phyloP scores from a whole-genome alignment of 2,329 filamentous ascomycete genomes.

The Trichoderma sp. region DNA sequence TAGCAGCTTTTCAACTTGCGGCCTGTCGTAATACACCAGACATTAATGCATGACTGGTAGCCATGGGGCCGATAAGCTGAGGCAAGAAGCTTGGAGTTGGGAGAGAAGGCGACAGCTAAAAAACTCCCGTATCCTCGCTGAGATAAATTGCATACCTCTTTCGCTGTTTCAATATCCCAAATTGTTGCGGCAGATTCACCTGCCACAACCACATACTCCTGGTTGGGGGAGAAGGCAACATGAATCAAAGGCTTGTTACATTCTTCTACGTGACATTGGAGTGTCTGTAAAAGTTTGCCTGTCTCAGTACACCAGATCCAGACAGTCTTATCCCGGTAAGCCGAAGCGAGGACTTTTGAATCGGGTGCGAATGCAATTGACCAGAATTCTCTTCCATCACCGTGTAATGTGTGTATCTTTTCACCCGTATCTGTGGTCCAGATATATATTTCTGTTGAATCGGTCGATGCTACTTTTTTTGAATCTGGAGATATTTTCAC shows the following conservation, averaged over 20 bases:
- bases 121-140: accelerated
- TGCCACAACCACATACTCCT: neutral
- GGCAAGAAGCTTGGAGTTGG: neutral
- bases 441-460: neutral
- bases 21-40: neutral
- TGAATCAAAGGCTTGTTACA: too few relatives aligned
- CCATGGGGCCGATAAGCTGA: neutral
- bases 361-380: neutral
- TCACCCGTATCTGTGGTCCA: neutral
- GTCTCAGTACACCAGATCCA: neutral
- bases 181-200: neutral
- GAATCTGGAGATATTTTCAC: neutral
- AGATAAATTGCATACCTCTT: neutral
- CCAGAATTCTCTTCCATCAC: neutral
- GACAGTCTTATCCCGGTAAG: neutral
- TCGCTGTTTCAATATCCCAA: neutral
- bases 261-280: too few relatives aligned
- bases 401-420: neutral
- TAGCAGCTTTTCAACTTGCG: neutral
- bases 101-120: neutral
- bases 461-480: neutral
- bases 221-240: neutral
- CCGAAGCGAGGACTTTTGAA: neutral
- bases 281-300: neutral
- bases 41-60: neutral